phyloP scores from a whole-genome alignment of 176 grass and related monocot species.

The Paspalum notatum region DNA sequence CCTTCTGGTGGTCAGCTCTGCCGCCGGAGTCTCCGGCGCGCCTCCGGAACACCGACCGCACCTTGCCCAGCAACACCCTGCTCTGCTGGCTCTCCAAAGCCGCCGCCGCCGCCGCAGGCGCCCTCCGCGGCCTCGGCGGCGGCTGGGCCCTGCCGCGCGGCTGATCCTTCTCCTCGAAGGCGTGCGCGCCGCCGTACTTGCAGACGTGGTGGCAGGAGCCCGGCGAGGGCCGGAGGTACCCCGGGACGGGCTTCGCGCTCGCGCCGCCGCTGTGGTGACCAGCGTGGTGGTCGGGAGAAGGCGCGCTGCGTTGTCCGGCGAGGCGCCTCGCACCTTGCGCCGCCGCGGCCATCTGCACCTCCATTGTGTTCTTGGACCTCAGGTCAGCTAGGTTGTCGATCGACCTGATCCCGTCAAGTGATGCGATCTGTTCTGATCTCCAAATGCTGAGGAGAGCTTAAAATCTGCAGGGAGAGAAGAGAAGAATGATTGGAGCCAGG shows the following conservation, averaged over 20 bases:
- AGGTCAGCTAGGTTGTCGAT: neutral
- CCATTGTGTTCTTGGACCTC: neutral
- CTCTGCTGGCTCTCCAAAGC: slow-evolving; percentile 2
- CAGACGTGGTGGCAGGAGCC: slow-evolving; percentile 72
- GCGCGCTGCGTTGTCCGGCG: neutral
- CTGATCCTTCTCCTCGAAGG: slow-evolving; percentile 43
- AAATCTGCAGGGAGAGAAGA: slow-evolving; percentile 12
- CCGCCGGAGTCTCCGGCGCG: slow-evolving; percentile 32
- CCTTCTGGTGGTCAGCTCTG: slow-evolving; percentile 28
- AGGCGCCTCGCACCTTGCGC: too few relatives aligned
- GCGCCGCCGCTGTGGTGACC: neutral
- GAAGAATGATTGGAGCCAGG: neutral
- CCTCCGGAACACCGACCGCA: slow-evolving; percentile 49
- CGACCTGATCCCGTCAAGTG: neutral
- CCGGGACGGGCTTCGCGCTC: slow-evolving; percentile 33
- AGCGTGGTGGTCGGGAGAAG: neutral
- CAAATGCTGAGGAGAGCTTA: neutral
- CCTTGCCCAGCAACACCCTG: slow-evolving; percentile 37
- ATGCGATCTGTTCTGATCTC: too few relatives aligned
- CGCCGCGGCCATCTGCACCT: neutral
- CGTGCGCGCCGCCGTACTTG: slow-evolving; percentile 61
- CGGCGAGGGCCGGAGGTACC: slow-evolving; percentile 58
- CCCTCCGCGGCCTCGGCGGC: slow-evolving; percentile 11
- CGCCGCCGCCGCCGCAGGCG: neutral
- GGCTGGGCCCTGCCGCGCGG: neutral